phyloP scores from a whole-genome alignment of 257 asterid species.

The Penstemon newberryi region DNA sequence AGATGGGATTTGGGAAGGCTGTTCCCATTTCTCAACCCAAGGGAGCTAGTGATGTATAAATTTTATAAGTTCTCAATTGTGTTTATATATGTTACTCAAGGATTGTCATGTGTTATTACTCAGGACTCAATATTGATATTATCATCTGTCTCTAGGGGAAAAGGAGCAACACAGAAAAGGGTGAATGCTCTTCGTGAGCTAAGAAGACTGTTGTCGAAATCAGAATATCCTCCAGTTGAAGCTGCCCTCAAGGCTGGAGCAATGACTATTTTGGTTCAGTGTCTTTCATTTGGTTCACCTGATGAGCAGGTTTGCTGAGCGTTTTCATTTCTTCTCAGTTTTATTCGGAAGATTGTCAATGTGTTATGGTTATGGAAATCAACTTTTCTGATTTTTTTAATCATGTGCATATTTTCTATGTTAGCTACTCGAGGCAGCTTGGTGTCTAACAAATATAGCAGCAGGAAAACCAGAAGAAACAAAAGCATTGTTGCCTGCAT shows the following conservation, averaged over 20 bases:
- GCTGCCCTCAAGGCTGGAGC: conserved; percentile 83
- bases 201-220: conserved; percentile 75
- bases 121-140: neutral
- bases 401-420: conserved; percentile 18
- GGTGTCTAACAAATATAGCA: conserved; percentile 98
- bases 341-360: neutral
- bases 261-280: conserved; percentile 67
- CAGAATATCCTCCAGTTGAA: conserved; percentile 93
- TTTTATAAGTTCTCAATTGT: neutral
- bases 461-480: conserved; percentile 97
- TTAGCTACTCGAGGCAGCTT: conserved; percentile 97
- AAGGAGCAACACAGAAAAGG: conserved; percentile 77
- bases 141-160: conserved; percentile 53
- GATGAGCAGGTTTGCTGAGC: conserved; percentile 81
- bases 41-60: neutral
- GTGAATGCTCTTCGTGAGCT: conserved; percentile 85
- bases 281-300: conserved; percentile 89
- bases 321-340: conserved; percentile 11
- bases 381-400: conserved; percentile 4
- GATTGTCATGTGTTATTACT: neutral
- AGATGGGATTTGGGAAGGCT: neutral
- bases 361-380: conserved; percentile 1
- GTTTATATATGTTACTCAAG: neutral
- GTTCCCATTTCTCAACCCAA: neutral
- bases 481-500: conserved; percentile 78